A percentile compares a stretch with the other conserved stretches of the same genome.
Evolutionary conservation across 345 rosid species (phyloP).

Genomic region (Pistacia vera): DNA sequence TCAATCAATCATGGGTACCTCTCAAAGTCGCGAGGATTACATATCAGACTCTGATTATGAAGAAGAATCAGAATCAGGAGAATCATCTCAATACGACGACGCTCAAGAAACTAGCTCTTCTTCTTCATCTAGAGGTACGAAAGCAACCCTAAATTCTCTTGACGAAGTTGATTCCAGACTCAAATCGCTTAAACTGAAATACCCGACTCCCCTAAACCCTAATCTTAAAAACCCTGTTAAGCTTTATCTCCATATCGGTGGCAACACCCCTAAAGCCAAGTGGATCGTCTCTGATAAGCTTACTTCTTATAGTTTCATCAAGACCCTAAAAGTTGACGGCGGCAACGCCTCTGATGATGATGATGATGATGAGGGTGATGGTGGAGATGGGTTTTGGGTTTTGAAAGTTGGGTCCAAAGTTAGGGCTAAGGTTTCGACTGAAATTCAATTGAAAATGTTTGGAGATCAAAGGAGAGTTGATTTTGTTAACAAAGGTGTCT

Average conservation of each 20-base stretch:
- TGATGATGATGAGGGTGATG: slow-evolving; percentile 35
- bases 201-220: slow-evolving; percentile 29
- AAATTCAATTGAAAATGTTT: slow-evolving; percentile 86
- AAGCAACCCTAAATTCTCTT: slow-evolving; percentile 24
- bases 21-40: slow-evolving; percentile 69
- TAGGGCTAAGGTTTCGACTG: slow-evolving; percentile 67
- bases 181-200: slow-evolving; percentile 62
- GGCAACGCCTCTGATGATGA: slow-evolving; percentile 32
- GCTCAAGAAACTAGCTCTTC: slow-evolving; percentile 37
- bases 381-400: slow-evolving; percentile 56
- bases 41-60: slow-evolving; percentile 52
- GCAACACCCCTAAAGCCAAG: slow-evolving; percentile 81
- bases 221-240: slow-evolving; percentile 59
- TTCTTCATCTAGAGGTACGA: slow-evolving; percentile 23
- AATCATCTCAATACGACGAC: slow-evolving; percentile 38
- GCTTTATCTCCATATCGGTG: slow-evolving; percentile 84
- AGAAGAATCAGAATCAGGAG: slow-evolving; percentile 27
- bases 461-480: slow-evolving; percentile 82
- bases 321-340: slow-evolving; percentile 28
- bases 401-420: slow-evolving; percentile 71
- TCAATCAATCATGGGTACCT: slow-evolving; percentile 52
- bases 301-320: slow-evolving; percentile 55
- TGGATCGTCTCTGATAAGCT: slow-evolving; percentile 71
- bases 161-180: slow-evolving; percentile 66
- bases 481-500: slow-evolving; percentile 74